phyloP scores from a whole-genome alignment of 495 filamentous ascomycete species.

The Articulospora tetracladia region DNA sequence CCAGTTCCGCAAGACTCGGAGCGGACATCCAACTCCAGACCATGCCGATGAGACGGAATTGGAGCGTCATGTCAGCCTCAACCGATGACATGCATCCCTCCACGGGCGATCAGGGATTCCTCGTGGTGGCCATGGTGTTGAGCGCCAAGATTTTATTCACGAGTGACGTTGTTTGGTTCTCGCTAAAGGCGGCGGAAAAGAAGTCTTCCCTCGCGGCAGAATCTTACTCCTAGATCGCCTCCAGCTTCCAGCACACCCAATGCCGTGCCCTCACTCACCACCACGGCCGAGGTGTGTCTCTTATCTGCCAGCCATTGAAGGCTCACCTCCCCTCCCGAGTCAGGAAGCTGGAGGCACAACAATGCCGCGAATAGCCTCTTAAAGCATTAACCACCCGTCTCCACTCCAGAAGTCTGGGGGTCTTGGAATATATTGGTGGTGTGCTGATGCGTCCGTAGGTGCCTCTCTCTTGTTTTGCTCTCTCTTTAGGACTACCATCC shows the following conservation, averaged over 20 bases:
- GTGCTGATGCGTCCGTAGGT: neutral
- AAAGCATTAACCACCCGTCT: slow-evolving; percentile 11
- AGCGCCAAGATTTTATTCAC: too few relatives aligned
- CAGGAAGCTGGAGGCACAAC: neutral
- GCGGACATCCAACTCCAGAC: neutral
- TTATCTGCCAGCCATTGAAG: neutral
- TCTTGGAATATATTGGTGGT: neutral
- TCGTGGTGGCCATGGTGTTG: too few relatives aligned
- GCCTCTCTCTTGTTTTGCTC: neutral
- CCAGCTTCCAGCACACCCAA: neutral
- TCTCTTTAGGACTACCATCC: neutral
- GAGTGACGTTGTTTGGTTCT: neutral
- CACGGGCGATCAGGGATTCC: too few relatives aligned
- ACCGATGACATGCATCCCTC: too few relatives aligned
- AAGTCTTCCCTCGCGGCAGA: neutral
- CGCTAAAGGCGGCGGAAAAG: neutral
- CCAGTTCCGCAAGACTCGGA: neutral
- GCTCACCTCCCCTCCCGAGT: neutral
- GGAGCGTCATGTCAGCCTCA: too few relatives aligned
- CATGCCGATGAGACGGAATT: neutral
- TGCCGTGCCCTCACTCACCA: neutral
- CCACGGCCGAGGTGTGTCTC: neutral
- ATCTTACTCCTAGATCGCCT: neutral
- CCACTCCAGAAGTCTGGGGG: slow-evolving; percentile 4
- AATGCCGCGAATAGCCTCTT: slow-evolving; percentile 13